Conservation (phyloP, 2,329 filamentous ascomycete species). For the Rutstroemia sp. region DNA sequence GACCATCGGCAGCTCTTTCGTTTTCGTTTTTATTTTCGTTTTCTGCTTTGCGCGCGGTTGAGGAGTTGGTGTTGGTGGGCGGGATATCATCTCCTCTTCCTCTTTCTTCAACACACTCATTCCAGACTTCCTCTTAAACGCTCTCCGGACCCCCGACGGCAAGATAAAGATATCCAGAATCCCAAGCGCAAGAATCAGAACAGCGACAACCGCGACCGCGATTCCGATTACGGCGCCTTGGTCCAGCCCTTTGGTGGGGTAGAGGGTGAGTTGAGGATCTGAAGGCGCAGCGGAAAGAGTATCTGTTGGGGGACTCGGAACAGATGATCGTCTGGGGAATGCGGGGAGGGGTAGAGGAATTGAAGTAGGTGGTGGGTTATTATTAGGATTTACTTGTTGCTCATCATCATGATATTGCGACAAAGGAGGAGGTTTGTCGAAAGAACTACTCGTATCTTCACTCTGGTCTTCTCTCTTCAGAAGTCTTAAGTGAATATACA, state of each 20-base stretch:
- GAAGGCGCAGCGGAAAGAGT: not conserved
- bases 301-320: not conserved
- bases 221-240: not conserved
- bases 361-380: not conserved
- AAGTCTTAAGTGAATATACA: not conserved
- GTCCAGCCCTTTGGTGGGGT: not conserved
- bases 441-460: not conserved
- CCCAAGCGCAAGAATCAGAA: not conserved
- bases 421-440: not conserved
- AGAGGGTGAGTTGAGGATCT: not conserved
- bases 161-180: not conserved
- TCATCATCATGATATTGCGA: not conserved
- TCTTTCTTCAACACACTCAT: not conserved
- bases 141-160: not conserved
- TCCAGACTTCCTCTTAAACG: not conserved
- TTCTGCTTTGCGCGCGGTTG: too few relatives aligned
- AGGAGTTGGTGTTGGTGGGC: not conserved
- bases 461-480: not conserved
- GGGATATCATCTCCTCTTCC: not conserved
- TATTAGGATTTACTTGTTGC: not conserved
- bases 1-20: not conserved
- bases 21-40: not conserved
- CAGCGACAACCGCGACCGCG: not conserved
- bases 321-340: not conserved
- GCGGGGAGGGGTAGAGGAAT: not conserved